Conservation (phyloP, 768 basidiomycete genomes). For the Termitomyces titanicus region DNA sequence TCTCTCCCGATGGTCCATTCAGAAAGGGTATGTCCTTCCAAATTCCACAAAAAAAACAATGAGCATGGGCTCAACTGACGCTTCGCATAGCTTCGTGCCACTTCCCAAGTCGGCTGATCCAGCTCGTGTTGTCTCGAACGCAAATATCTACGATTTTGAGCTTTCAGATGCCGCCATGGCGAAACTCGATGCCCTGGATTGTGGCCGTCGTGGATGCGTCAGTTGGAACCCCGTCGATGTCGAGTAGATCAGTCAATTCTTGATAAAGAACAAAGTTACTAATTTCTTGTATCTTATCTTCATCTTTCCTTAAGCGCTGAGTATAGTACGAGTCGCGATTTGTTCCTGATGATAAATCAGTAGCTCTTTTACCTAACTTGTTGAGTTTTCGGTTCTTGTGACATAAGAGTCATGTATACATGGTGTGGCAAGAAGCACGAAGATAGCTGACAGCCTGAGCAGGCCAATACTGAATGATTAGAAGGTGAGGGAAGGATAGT, state of each 20-base stretch:
- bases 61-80: neutral
- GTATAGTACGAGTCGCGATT: too few relatives aligned
- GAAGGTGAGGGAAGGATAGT: too few relatives aligned
- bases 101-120: slow-evolving; percentile 77
- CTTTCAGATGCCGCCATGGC: slow-evolving; percentile 62
- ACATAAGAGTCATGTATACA: too few relatives aligned
- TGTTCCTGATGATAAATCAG: too few relatives aligned
- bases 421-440: neutral
- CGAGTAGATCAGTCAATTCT: slow-evolving; percentile 19
- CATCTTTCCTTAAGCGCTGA: too few relatives aligned
- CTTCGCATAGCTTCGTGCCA: slow-evolving; percentile 58
- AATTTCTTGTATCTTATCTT: too few relatives aligned
- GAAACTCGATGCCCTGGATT: slow-evolving; percentile 62
- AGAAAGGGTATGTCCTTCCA: slow-evolving; percentile 57
- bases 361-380: too few relatives aligned
- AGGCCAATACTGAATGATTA: neutral
- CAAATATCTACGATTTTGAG: slow-evolving; percentile 72
- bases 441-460: neutral
- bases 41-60: neutral
- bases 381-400: too few relatives aligned
- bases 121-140: slow-evolving; percentile 67
- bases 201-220: slow-evolving; percentile 64
- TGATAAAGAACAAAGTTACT: neutral
- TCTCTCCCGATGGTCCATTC: slow-evolving; percentile 86
- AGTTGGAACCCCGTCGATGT: slow-evolving; percentile 82